A percentile compares a stretch with the other conserved stretches of the same genome.
Conservation (phyloP, 805 yeast genomes). For the Nakazawaea wyomingensis region DNA sequence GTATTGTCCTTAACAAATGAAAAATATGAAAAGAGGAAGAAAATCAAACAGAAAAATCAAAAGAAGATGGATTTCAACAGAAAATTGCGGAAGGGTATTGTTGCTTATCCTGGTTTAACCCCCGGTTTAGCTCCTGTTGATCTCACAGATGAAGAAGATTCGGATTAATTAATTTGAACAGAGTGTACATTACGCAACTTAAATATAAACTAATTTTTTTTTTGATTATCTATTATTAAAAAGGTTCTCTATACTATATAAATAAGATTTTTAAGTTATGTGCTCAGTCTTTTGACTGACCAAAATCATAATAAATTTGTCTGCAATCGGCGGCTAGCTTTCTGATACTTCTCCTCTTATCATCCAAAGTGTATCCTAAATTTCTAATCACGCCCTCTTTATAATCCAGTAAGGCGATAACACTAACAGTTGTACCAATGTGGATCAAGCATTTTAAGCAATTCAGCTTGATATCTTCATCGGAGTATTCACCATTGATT, state of each 20-base stretch:
- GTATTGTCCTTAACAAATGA: slow-evolving; percentile 40
- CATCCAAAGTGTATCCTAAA: slow-evolving; percentile 57
- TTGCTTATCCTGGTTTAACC: slow-evolving; percentile 60
- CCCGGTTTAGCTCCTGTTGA: slow-evolving; percentile 87
- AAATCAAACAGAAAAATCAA: slow-evolving; percentile 25
- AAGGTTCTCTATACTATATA: too few species aligned
- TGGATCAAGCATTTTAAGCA: slow-evolving; percentile 56
- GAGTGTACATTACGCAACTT: too few species aligned
- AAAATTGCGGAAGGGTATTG: slow-evolving; percentile 37
- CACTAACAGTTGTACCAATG: slow-evolving; percentile 34
- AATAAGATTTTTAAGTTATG: too few species aligned
- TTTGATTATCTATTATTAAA: too few species aligned
- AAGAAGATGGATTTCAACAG: slow-evolving; percentile 31
- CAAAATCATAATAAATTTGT: slow-evolving; percentile 63
- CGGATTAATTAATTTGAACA: background rate
- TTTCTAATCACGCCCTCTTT: slow-evolving; percentile 42
- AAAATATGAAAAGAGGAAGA: slow-evolving; percentile 30
- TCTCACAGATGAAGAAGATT: slow-evolving; percentile 43
- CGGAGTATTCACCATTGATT: slow-evolving; percentile 16
- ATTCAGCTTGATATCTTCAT: slow-evolving; percentile 46
- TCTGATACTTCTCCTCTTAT: slow-evolving; percentile 68
- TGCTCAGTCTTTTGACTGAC: slow-evolving; percentile 15
- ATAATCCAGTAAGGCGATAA: slow-evolving; percentile 44
- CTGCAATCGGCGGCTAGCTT: slow-evolving; percentile 74
- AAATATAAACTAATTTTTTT: too few species aligned